Conservation (phyloP, 2,329 filamentous ascomycete genomes). For the Clarireedia hainanense region DNA sequence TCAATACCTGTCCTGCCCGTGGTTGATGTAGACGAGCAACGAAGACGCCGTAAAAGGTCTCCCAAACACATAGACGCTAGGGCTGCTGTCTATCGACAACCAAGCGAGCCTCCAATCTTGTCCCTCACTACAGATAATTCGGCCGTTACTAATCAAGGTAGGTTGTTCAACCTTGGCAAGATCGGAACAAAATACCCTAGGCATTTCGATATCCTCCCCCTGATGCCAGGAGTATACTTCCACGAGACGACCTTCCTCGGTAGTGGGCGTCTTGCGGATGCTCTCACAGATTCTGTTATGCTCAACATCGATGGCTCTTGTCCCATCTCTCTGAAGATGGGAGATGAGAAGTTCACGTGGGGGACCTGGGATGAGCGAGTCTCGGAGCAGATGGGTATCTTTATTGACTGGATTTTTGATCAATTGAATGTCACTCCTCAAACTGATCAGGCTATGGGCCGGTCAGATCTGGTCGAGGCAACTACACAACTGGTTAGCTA, state of each 20-base stretch:
- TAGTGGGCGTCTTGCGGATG: slow-evolving; percentile 39
- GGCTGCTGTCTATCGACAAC: slow-evolving; percentile 29
- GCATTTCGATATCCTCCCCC: slow-evolving; percentile 55
- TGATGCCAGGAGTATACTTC: slow-evolving; percentile 49
- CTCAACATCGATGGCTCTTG: slow-evolving; percentile 21
- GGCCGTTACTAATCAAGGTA: slow-evolving; percentile 23
- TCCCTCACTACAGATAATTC: slow-evolving; percentile 4
- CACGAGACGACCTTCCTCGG: slow-evolving; percentile 53
- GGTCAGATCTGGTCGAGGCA: slow-evolving; percentile 10
- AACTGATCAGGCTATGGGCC: background rate
- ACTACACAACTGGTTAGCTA: slow-evolving; percentile 24
- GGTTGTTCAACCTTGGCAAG: slow-evolving; percentile 47
- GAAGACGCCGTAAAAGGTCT: slow-evolving; percentile 18
- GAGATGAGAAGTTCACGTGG: slow-evolving; percentile 45
- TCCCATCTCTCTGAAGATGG: slow-evolving; percentile 38
- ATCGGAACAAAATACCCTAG: slow-evolving; percentile 54
- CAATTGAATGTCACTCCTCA: slow-evolving; percentile 23
- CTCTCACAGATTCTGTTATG: slow-evolving; percentile 24
- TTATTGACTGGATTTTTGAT: slow-evolving; percentile 52
- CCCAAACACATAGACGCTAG: slow-evolving; percentile 26
- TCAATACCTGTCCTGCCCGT: background rate
- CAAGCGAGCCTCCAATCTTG: slow-evolving; percentile 24
- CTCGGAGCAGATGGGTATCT: slow-evolving; percentile 53
- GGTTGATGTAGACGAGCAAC: background rate
- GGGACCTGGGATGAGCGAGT: slow-evolving; percentile 47